phyloP scores from a whole-genome alignment of 169 alveolate genomes.

The Plasmodium malariae region DNA sequence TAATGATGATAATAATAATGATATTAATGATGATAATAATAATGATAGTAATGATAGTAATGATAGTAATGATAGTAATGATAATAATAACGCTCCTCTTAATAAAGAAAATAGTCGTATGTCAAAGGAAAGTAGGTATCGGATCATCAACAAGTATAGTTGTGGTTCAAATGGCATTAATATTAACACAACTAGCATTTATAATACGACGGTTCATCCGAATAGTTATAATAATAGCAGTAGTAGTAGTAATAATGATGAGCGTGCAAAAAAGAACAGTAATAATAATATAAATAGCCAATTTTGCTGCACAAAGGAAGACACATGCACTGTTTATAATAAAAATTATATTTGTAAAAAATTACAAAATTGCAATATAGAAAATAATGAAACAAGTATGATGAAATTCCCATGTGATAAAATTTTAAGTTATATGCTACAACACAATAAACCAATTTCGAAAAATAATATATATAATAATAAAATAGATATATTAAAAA shows the following conservation, averaged over 20 bases:
- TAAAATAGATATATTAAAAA: slow-evolving; percentile 18
- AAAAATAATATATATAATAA: slow-evolving; percentile 25
- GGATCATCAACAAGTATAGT: neutral
- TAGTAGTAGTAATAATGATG: too few species aligned
- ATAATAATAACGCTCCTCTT: neutral
- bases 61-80: neutral
- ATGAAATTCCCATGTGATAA: neutral
- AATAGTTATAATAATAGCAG: too few species aligned
- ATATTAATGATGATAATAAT: neutral
- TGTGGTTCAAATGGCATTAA: too few species aligned
- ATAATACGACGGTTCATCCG: too few species aligned
- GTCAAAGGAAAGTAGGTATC: neutral
- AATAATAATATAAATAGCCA: too few species aligned
- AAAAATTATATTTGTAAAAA: neutral
- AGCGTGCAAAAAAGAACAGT: too few species aligned
- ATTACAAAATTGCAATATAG: neutral
- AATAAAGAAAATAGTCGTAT: too few species aligned
- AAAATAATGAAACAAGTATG: neutral
- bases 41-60: neutral
- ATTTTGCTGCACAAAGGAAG: neutral
- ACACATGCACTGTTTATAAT: neutral
- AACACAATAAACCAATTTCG: slow-evolving; percentile 4
- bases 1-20: neutral
- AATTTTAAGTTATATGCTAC: slow-evolving; percentile 24
- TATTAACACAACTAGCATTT: too few species aligned